Conservation (phyloP, 106 monocot species). For the Vanilla planifolia region DNA sequence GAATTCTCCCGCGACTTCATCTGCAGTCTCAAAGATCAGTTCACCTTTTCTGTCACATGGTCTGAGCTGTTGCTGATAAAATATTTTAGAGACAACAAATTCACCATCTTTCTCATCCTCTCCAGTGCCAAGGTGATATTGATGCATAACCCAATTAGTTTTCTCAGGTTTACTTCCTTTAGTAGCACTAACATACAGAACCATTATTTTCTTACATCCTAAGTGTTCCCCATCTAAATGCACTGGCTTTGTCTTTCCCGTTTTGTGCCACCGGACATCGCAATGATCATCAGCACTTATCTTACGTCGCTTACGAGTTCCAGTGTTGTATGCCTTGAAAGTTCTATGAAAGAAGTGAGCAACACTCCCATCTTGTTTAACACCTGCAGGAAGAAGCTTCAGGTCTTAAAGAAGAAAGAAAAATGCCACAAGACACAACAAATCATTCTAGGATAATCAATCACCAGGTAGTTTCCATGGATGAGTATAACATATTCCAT, state of each 20-base stretch:
- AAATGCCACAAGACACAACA: background rate
- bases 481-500: constrained; percentile 96
- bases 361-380: constrained; percentile 87
- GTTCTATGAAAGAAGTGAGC: constrained; percentile 96
- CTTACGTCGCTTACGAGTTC: constrained; percentile 85
- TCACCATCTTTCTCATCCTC: constrained; percentile 87
- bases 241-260: constrained; percentile 95
- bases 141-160: constrained; percentile 99
- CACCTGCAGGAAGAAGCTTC: constrained; percentile 35
- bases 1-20: constrained; percentile 13
- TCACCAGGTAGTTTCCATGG: constrained; percentile 82
- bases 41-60: constrained; percentile 32
- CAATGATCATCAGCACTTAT: constrained; percentile 56
- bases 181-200: constrained; percentile 62
- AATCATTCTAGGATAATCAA: background rate
- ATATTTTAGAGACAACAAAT: constrained; percentile 95
- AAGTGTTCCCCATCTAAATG: constrained; percentile 66
- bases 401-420: background rate
- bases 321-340: constrained; percentile 91
- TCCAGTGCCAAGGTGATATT: constrained; percentile 79
- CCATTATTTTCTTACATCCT: constrained; percentile 98
- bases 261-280: constrained; percentile 98
- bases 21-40: constrained; percentile 8
- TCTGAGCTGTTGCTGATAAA: constrained; percentile 82
- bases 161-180: constrained; percentile 79